These are phyloP conservation scores for Roridomyces roridus DNA, from an alignment of 768 basidiomycete species.

Conservation along the genomic window DNA sequence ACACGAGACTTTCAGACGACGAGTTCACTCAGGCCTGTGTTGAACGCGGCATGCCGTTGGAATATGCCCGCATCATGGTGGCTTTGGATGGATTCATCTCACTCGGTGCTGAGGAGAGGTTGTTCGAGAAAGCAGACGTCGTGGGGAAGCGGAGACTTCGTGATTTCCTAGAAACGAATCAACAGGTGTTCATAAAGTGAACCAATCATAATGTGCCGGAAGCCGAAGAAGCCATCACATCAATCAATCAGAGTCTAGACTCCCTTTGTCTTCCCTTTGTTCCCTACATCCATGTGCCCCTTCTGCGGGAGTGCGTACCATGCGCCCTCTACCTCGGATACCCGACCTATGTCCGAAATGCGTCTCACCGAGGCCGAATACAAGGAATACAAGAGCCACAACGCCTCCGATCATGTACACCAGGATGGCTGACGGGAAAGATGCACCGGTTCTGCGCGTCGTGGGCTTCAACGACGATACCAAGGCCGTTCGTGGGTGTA, in stretches of 20 bases:
- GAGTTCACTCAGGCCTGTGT: constrained; percentile 24
- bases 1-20: constrained; percentile 28
- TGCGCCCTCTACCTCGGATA: not conserved
- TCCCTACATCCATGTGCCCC: constrained; percentile 4
- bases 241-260: too few relatives aligned
- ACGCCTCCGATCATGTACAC: constrained; percentile 8
- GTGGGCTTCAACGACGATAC: constrained; percentile 15
- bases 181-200: too few relatives aligned
- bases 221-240: too few relatives aligned
- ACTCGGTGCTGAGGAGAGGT: constrained; percentile 30
- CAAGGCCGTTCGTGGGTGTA: constrained; percentile 1
- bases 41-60: constrained; percentile 22
- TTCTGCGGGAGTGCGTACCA: constrained; percentile 1
- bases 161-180: constrained; percentile 32
- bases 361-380: constrained; percentile 13
- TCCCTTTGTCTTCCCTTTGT: too few relatives aligned
- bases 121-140: constrained; percentile 26
- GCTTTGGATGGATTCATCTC: constrained; percentile 27
- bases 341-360: constrained; percentile 4
- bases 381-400: constrained; percentile 12
- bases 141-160: constrained; percentile 31
- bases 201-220: too few relatives aligned
- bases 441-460: constrained; percentile 2
- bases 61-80: constrained; percentile 26
- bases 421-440: not conserved